Evolutionary conservation across 2,329 filamentous ascomycete species (phyloP).

Genomic region (Fusarium torreyae): DNA sequence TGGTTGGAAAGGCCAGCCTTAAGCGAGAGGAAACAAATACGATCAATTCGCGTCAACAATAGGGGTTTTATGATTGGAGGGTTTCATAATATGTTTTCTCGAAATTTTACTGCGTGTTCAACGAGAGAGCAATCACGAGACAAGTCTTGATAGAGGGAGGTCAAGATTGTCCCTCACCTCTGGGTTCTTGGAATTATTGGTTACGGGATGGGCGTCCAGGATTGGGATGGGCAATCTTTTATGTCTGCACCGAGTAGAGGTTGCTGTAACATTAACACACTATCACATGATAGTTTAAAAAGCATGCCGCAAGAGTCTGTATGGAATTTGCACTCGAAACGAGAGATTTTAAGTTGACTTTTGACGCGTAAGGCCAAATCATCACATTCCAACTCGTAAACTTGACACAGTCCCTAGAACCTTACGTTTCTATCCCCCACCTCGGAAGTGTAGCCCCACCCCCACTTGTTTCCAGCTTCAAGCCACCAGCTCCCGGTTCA

Average conservation of each 20-base stretch:
- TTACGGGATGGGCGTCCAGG: slow-evolving; percentile 41
- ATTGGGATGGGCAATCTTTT: slow-evolving; percentile 41
- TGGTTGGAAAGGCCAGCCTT: slow-evolving; percentile 46
- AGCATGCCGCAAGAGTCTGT: slow-evolving; percentile 3
- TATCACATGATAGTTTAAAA: slow-evolving; percentile 25
- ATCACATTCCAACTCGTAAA: slow-evolving; percentile 23
- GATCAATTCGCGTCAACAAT: slow-evolving; percentile 10
- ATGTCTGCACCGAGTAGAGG: slow-evolving; percentile 41
- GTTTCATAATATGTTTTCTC: slow-evolving; percentile 16
- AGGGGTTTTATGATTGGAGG: slow-evolving; percentile 29
- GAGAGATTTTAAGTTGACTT: background rate
- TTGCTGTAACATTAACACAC: slow-evolving; percentile 37
- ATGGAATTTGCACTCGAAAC: background rate
- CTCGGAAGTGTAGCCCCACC: slow-evolving; percentile 41
- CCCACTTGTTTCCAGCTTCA: slow-evolving; percentile 36
- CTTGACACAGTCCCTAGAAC: background rate
- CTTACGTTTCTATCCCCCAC: slow-evolving; percentile 26
- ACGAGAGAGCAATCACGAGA: slow-evolving; percentile 11
- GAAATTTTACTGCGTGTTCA: slow-evolving; percentile 12
- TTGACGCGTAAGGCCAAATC: slow-evolving; percentile 3
- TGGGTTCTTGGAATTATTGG: slow-evolving; percentile 39
- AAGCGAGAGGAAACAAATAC: slow-evolving; percentile 3
- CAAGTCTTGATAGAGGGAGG: slow-evolving; percentile 5
- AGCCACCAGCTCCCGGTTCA: slow-evolving; percentile 29
- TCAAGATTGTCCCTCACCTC: slow-evolving; percentile 20